phyloP scores from a whole-genome alignment of 805 yeast genomes.

The Saturnispora saitoi region DNA sequence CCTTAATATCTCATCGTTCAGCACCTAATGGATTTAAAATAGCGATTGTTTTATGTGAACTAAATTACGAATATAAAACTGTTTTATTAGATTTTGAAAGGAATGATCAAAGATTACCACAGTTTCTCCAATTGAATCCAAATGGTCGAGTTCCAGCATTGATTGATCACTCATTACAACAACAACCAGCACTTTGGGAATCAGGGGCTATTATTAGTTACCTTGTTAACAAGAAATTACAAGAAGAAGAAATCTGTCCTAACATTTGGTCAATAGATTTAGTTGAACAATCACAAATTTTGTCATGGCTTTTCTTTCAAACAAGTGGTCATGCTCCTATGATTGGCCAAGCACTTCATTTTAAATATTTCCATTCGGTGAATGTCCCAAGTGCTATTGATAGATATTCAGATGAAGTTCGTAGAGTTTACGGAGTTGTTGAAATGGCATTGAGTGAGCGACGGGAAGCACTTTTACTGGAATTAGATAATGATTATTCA shows the following conservation, averaged over 20 bases:
- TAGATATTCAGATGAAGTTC: slow-evolving; percentile 83
- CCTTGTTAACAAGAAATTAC: slow-evolving; percentile 57
- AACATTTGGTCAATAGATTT: slow-evolving; percentile 70
- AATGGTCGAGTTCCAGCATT: slow-evolving; percentile 94
- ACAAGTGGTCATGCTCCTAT: slow-evolving; percentile 98
- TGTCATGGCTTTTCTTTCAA: slow-evolving; percentile 88
- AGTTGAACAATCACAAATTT: slow-evolving; percentile 74
- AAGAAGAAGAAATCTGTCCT: slow-evolving; percentile 58
- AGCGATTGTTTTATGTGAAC: slow-evolving; percentile 79
- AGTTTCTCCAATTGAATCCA: slow-evolving; percentile 88
- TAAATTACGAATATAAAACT: slow-evolving; percentile 70
- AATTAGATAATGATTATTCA: slow-evolving; percentile 74
- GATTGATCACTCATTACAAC: slow-evolving; percentile 64
- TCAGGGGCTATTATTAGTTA: slow-evolving; percentile 87
- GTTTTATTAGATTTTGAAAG: slow-evolving; percentile 77
- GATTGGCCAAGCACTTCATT: slow-evolving; percentile 96
- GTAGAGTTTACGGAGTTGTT: slow-evolving; percentile 86
- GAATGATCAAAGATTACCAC: slow-evolving; percentile 91
- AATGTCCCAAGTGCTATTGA: slow-evolving; percentile 85
- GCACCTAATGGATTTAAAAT: slow-evolving; percentile 97
- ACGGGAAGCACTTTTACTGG: slow-evolving; percentile 84
- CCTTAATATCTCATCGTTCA: slow-evolving; percentile 72
- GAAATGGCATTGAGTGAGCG: slow-evolving; percentile 94
- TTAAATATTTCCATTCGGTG: slow-evolving; percentile 80
- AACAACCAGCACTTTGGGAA: slow-evolving; percentile 73